Percentiles rank a stretch among this genome's conserved stretches.
Evolutionary conservation across 805 yeast species (phyloP).

Genomic region (Starmera dryadoides): DNA sequence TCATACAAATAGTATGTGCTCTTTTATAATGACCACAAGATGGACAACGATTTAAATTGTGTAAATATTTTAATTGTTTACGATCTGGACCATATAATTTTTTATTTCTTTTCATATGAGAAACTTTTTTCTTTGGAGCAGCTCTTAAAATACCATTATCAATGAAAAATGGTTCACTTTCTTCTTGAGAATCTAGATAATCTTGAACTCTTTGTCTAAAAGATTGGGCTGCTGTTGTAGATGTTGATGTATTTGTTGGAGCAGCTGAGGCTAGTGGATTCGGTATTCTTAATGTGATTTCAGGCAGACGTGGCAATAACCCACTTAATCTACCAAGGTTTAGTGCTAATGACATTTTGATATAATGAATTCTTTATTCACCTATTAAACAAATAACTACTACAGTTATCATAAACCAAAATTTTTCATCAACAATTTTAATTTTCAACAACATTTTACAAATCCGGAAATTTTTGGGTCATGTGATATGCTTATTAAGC

Average conservation of each 20-base stretch:
- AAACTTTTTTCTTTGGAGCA: slow-evolving; percentile 89
- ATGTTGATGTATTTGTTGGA: background rate
- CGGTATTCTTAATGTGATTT: slow-evolving; percentile 18
- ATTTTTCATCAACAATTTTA: no score
- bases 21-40: slow-evolving; percentile 92
- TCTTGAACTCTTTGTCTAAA: slow-evolving; percentile 33
- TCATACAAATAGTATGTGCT: slow-evolving; percentile 87
- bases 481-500: no score
- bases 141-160: slow-evolving; percentile 78
- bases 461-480: no score
- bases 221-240: slow-evolving; percentile 21
- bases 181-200: slow-evolving; percentile 14
- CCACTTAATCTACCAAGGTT: background rate
- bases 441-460: no score
- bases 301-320: slow-evolving; percentile 17
- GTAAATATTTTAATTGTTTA: slow-evolving; percentile 70
- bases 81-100: slow-evolving; percentile 77
- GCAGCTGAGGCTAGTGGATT: slow-evolving; percentile 10
- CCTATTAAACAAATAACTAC: no score
- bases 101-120: slow-evolving; percentile 80
- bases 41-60: slow-evolving; percentile 84
- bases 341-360: slow-evolving; percentile 12
- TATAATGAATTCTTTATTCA: no score
- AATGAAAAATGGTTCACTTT: slow-evolving; percentile 31
- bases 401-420: no score